Evolutionary conservation across 1,284 basidiomycete species (phyloP).

Genomic region (Trametes pubescens): DNA sequence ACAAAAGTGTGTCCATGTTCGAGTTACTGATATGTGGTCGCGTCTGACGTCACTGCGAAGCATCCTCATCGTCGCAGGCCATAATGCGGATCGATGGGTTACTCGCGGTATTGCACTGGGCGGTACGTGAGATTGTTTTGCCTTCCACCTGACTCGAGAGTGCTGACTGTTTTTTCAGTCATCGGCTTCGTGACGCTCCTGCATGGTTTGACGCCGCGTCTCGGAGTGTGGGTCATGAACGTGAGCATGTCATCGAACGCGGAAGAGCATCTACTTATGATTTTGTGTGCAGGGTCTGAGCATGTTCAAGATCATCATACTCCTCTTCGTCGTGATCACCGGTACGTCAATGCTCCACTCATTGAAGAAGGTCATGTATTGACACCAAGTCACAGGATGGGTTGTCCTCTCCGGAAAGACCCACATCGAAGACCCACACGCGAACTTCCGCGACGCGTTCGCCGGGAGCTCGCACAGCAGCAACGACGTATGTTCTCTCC

Average conservation of each 20-base stretch:
- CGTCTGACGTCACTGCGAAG: conserved; percentile 38
- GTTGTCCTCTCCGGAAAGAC: conserved; percentile 55
- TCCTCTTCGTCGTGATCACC: conserved; percentile 60
- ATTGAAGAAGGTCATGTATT: background rate
- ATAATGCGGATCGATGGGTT: conserved; percentile 53
- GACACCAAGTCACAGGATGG: conserved; percentile 44
- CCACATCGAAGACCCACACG: conserved; percentile 53
- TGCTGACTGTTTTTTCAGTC: conserved; percentile 26
- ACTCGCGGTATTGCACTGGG: conserved; percentile 65
- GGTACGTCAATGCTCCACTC: conserved; percentile 40
- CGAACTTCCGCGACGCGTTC: conserved; percentile 54
- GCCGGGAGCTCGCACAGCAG: conserved; percentile 68
- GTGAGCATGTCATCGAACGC: conserved; percentile 22
- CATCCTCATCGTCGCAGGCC: conserved; percentile 56
- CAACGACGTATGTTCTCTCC: conserved; percentile 63
- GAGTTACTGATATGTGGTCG: no score
- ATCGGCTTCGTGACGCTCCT: conserved; percentile 35
- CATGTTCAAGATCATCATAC: conserved; percentile 67
- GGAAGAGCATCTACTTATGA: background rate
- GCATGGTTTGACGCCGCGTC: conserved; percentile 38
- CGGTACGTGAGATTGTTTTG: conserved; percentile 43
- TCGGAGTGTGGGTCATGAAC: conserved; percentile 42
- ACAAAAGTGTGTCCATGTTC: conserved; percentile 25
- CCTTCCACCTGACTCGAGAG: background rate
- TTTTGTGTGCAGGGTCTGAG: conserved; percentile 50